phyloP scores from a whole-genome alignment of 129 eudicot species.

The Chrysanthemum lavandulifolium region DNA sequence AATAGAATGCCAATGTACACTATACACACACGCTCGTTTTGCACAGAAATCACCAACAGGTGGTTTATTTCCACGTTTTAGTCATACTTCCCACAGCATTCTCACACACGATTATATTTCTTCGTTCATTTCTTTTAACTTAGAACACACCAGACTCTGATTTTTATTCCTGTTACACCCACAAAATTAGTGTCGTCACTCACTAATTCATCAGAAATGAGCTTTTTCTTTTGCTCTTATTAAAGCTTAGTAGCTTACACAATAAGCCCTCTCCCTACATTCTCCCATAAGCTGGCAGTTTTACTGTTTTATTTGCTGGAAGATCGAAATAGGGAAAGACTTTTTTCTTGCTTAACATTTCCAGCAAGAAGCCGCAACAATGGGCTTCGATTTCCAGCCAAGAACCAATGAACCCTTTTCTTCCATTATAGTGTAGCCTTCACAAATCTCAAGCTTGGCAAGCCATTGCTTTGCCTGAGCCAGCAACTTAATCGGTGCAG shows the following conservation, averaged over 20 bases:
- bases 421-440: conserved; percentile 46
- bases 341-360: conserved; percentile 28
- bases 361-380: conserved; percentile 63
- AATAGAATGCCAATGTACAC: conserved; percentile 19
- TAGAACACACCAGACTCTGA: not conserved
- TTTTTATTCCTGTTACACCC: conserved; percentile 11
- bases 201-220: not conserved
- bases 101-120: conserved; percentile 3
- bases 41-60: conserved; percentile 19
- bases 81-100: not conserved
- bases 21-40: conserved; percentile 21
- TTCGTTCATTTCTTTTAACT: not conserved
- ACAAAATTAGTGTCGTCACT: conserved; percentile 4
- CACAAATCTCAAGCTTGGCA: conserved; percentile 31
- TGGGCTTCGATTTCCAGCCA: conserved; percentile 59
- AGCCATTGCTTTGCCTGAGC: conserved; percentile 46
- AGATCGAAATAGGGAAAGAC: conserved; percentile 5
- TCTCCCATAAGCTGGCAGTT: conserved; percentile 19
- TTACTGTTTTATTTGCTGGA: conserved; percentile 28
- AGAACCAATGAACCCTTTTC: conserved; percentile 59
- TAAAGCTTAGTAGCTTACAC: conserved; percentile 15
- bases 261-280: conserved; percentile 8
- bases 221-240: conserved; percentile 21
- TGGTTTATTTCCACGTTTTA: conserved; percentile 27
- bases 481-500: conserved; percentile 36